Percentiles rank a stretch among this genome's conserved stretches.
These are phyloP conservation scores for Phanerochaete sordida DNA, from an alignment of 768 basidiomycete genomes.

Conservation along the genomic window DNA sequence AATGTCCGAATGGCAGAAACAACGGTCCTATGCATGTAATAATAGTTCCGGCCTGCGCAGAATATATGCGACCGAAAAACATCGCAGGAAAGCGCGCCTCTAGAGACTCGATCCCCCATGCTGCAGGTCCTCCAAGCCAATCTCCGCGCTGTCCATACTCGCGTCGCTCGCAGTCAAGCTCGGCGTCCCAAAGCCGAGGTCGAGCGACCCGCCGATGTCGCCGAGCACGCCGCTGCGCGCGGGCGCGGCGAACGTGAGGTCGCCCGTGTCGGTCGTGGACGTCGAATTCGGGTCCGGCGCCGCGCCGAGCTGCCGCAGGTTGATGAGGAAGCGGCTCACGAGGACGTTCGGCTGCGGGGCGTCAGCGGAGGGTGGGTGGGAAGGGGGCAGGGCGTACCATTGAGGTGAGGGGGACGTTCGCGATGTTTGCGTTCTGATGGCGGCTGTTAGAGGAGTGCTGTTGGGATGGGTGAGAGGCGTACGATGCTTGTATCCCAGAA, in stretches of 20 bases:
- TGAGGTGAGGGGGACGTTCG: neutral
- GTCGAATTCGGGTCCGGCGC: neutral
- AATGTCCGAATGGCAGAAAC: too few species aligned
- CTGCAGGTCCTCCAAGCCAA: too few species aligned
- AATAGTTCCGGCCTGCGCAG: too few species aligned
- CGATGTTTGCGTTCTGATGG: neutral
- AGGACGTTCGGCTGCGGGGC: neutral
- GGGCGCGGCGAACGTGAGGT: neutral
- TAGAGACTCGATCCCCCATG: too few species aligned
- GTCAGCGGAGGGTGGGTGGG: neutral
- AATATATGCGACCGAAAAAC: too few species aligned
- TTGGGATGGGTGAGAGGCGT: neutral
- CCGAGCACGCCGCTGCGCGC: neutral
- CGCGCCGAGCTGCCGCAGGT: neutral
- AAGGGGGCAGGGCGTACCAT: neutral
- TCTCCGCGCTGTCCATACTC: too few species aligned
- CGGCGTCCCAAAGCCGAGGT: neutral
- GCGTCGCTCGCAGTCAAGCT: too few species aligned
- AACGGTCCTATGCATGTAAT: too few species aligned
- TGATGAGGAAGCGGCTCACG: conserved; percentile 2
- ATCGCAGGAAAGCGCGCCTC: too few species aligned
- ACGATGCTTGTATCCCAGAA: neutral
- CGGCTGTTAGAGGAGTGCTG: neutral
- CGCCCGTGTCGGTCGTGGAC: neutral
- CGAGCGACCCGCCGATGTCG: neutral